Percentiles rank a stretch among this genome's conserved stretches.
phyloP scores from a whole-genome alignment of 176 grass and related monocot genomes.

The maize (Zea mays) region Zm-B73-REFERENCE-NAM-5.0 NC_050099.1:13650501-13651000 shows the following conservation, averaged over 20 bases:
- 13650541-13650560: no score
- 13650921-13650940: not conserved
- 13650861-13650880: not conserved
- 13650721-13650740: not conserved
- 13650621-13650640: not conserved
- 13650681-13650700: not conserved
- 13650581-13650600: not conserved
- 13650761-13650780: not conserved
- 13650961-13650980: not conserved
- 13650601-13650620: not conserved
- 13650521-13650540: no score
- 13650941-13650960: not conserved
- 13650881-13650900: not conserved
- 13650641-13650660: not conserved
- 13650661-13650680: not conserved
- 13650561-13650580: not conserved
- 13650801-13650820: not conserved
- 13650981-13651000: not conserved
- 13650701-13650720: not conserved
- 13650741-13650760: not conserved
- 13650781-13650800: not conserved
- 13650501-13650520: no score
- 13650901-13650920: not conserved
- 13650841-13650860: not conserved
- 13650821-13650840: not conserved